Percentiles rank a stretch among this genome's conserved stretches.
Conservation (phyloP, 208 protist species). For the Endotrypanum monterogeii region DNA sequence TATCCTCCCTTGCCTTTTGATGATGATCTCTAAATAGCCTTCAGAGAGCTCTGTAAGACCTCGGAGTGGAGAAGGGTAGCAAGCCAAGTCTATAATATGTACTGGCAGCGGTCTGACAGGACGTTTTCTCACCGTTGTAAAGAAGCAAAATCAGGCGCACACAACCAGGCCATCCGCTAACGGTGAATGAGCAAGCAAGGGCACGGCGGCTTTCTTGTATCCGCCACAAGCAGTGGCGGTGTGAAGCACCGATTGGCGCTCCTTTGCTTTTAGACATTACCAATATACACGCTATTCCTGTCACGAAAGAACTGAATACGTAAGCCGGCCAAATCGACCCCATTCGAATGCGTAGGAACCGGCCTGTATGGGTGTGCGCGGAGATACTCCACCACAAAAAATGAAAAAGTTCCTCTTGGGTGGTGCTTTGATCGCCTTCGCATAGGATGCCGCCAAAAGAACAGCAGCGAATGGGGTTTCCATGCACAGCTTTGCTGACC, state of each 20-base stretch:
- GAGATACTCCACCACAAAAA: slow-evolving; percentile 60
- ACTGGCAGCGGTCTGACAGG: not conserved
- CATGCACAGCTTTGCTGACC: slow-evolving; percentile 54
- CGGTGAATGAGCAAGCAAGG: slow-evolving; percentile 11
- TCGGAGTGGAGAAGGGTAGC: not conserved
- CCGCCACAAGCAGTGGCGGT: not conserved
- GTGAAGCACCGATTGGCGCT: not conserved
- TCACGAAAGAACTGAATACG: slow-evolving; percentile 34
- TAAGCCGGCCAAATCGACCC: slow-evolving; percentile 52
- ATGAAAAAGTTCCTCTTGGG: slow-evolving; percentile 51
- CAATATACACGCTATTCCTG: not conserved
- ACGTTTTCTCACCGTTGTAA: not conserved
- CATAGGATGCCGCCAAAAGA: slow-evolving; percentile 49
- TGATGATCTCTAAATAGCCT: not conserved
- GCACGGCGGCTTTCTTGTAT: not conserved
- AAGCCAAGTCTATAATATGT: not conserved
- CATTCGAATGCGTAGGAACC: slow-evolving; percentile 79
- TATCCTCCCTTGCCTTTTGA: not conserved
- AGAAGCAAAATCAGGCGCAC: not conserved
- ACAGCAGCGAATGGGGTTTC: slow-evolving; percentile 46
- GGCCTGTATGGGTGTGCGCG: slow-evolving; percentile 42
- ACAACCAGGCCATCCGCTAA: not conserved
- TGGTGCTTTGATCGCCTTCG: slow-evolving; percentile 51
- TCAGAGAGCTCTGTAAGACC: not conserved
- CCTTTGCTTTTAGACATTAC: not conserved